These are phyloP conservation scores for Posidonia australis DNA, from an alignment of 106 monocot species.

Conservation along the genomic window DNA sequence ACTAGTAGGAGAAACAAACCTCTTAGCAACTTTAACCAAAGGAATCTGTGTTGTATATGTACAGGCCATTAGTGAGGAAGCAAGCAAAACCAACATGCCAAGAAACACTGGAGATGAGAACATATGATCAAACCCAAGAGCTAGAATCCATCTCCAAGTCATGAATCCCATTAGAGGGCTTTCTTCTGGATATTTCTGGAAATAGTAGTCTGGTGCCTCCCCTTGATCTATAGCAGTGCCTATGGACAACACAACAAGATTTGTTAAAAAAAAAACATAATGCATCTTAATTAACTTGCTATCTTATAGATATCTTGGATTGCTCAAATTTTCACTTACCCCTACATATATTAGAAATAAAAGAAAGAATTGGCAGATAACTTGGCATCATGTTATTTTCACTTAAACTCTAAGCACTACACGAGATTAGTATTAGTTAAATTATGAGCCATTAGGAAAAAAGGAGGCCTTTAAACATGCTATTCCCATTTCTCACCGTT, in stretches of 20 bases:
- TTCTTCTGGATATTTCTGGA: slow-evolving; percentile 69
- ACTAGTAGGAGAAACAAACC: slow-evolving; percentile 24
- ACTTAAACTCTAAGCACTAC: no score
- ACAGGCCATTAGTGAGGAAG: slow-evolving; percentile 93
- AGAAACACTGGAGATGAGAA: slow-evolving; percentile 86
- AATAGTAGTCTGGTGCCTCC: slow-evolving; percentile 74
- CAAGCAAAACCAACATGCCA: slow-evolving; percentile 73
- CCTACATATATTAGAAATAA: no score
- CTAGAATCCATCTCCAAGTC: slow-evolving; percentile 80
- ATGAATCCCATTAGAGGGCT: slow-evolving; percentile 62
- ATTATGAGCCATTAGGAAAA: no score
- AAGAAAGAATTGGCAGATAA: no score
- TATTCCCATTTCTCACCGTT: no score
- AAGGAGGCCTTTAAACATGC: no score
- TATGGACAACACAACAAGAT: slow-evolving; percentile 15
- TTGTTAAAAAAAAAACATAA: no score
- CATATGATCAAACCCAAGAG: slow-evolving; percentile 95
- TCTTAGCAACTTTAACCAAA: slow-evolving; percentile 75
- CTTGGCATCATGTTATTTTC: no score
- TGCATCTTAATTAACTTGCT: no score
- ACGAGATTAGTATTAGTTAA: no score
- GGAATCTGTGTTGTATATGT: slow-evolving; percentile 95
- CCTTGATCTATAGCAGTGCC: slow-evolving; percentile 86
- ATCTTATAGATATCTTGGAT: no score
- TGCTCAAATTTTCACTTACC: no score